A percentile compares a stretch with the other conserved stretches of the same genome.
phyloP scores from a whole-genome alignment of 2,329 filamentous ascomycete genomes.

The Clarireedia homoeocarpa region DNA sequence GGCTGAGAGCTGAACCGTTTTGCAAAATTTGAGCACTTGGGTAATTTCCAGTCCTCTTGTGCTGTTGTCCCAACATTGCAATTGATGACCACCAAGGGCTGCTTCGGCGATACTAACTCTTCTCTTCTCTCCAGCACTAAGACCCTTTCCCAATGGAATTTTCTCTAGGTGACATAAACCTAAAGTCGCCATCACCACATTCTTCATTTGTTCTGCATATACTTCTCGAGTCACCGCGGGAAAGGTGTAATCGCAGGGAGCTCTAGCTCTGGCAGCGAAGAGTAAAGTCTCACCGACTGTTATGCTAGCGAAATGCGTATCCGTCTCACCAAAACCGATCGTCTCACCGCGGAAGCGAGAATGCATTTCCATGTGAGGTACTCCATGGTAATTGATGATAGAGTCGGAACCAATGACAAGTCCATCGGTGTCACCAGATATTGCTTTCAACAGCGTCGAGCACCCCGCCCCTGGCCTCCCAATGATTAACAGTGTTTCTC shows the following conservation, averaged over 20 bases:
- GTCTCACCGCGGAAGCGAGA: slow-evolving; percentile 50
- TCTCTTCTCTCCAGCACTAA: slow-evolving; percentile 74
- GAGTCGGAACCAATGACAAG: slow-evolving; percentile 44
- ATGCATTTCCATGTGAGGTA: slow-evolving; percentile 43
- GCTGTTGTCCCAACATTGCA: slow-evolving; percentile 68
- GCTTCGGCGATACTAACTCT: slow-evolving; percentile 74
- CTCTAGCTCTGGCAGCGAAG: slow-evolving; percentile 62
- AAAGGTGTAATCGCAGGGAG: slow-evolving; percentile 50
- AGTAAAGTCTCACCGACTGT: slow-evolving; percentile 66
- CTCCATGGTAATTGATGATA: slow-evolving; percentile 54
- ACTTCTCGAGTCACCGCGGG: slow-evolving; percentile 51
- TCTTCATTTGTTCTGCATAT: slow-evolving; percentile 32
- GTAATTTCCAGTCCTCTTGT: slow-evolving; percentile 67
- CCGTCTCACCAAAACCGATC: slow-evolving; percentile 67
- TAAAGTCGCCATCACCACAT: slow-evolving; percentile 62
- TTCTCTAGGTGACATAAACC: slow-evolving; percentile 63
- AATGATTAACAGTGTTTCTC: slow-evolving; percentile 61
- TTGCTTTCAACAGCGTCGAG: slow-evolving; percentile 53
- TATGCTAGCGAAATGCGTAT: slow-evolving; percentile 67
- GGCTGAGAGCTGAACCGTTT: slow-evolving; percentile 55
- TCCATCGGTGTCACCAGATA: slow-evolving; percentile 47
- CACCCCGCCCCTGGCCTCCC: slow-evolving; percentile 56
- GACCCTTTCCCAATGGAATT: slow-evolving; percentile 68
- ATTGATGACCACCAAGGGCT: slow-evolving; percentile 63
- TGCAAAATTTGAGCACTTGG: slow-evolving; percentile 65